Evolutionary conservation across 306 rosid genomes (phyloP), one percentile per base, ranked within the genome.

Genomic region (Citrullus amarus): DNA sequence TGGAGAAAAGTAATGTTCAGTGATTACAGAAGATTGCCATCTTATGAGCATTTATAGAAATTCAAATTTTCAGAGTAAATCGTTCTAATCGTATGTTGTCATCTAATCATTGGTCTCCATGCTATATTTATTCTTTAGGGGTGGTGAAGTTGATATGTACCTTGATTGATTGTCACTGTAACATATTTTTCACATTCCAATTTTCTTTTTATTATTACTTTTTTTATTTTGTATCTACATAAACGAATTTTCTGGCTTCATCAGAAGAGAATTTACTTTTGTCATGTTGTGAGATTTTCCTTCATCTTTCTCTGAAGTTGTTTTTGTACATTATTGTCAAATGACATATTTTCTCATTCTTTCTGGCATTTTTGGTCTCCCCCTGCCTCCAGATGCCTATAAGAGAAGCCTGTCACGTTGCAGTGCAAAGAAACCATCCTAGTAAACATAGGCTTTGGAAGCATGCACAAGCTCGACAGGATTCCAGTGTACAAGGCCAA

Each of bases 381-480:
- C 38, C 79, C 79, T 68, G 65, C 61, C 80, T 53, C 57, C 38
- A 94, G 98, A 88, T 94, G 98, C 98, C 98, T 58, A 94, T 92
- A 79, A 90, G 89, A 86, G 98, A 94, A 87, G 98, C 98, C 70
- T 94, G 97, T 70, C 98, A 94, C 81, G 98, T 90, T 83, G 98
- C 98, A 63, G 59, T 90, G 67, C 98, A 94, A 83, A 87, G 86
- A 82, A 75, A 87, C 81, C 91, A 89, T 85, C 98, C 98, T 8
- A 86, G 89, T 82, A 92, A 88, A 85, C 92, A 92, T 72, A 91
- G 91, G 81, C 93, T 95, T 77, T 95, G 98, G 98, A 92, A 92
- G 82, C 98, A 92, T 85, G 91, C 92, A 68, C 89, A 85, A 86
- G 97, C 96, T 81, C 89, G 97, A 77, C 96, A 95, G 84, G 81